Base-by-base conservation (phyloP, 2,329 filamentous ascomycete species). In the Clarireedia homoeocarpa region DNA sequence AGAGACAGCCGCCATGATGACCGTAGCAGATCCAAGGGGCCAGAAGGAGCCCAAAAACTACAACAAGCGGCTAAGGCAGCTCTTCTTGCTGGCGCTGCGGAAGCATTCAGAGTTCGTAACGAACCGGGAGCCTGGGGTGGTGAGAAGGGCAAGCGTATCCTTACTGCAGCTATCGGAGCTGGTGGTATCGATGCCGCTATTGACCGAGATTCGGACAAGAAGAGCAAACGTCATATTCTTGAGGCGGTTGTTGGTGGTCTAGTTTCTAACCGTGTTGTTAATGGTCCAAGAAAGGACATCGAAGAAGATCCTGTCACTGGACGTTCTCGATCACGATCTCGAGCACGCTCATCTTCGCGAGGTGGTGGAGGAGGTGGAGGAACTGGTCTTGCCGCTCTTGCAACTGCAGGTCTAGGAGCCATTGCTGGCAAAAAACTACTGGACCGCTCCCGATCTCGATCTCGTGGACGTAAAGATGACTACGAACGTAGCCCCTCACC, bases 1-100 rank as follows among this genome's bases (percentile, higher is more conserved):
- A 72, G 70, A 57, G 67, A 71, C 53, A 34, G 30, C 9, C 30
- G 12, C 30, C 30, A 12, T 14, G 10, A 12, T 34, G 30, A 34
- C 30, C 30, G 30, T 4, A 34, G 30, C 55, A 76, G 78, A 45
- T 74, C 78, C 56, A 76, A 75, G 59, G 77, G 75, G 56, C 77
- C 76, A 42, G 73, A 71, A 68, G 76, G 70, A 71, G 72, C 75
- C 38, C 78, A 75, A 64, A 88, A 88, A 65, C 81, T 89, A 48
- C 84, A 91, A 63, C 90, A 96, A 72, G 91, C 91, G 36, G 89
- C 91, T 69, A 92, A 94, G 76, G 91, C 92, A 36, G 94, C 91
- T 20, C 77, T 96, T 40, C 81, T 95, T 48, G 91, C 92, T 30
- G 92, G 91, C 65, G 92, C 91, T 42, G 88, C 91, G 54, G 91